phyloP scores from a whole-genome alignment of 768 basidiomycete species.

The Mycena rosella region DNA sequence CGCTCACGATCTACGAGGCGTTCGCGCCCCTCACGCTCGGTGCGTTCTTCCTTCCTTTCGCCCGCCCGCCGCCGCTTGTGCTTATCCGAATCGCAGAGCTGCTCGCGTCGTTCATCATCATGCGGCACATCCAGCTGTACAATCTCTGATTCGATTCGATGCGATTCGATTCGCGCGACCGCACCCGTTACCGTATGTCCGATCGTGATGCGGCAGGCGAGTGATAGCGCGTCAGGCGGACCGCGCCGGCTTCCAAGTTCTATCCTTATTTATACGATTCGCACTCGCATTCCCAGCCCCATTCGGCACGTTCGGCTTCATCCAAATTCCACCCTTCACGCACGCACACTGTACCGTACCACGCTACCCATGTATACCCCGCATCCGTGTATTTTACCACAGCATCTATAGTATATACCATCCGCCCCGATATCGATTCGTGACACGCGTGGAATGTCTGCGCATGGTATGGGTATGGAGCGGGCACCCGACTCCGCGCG shows the following conservation, averaged over 20 bases:
- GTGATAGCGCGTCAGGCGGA: slow-evolving; percentile 26
- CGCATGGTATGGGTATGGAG: too few species aligned
- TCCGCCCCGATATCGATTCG: too few species aligned
- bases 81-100: too few species aligned
- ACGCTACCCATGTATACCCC: slow-evolving; percentile 11
- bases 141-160: slow-evolving; percentile 55
- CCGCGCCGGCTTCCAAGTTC: background rate
- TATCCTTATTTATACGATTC: slow-evolving; percentile 17
- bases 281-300: background rate
- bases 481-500: too few species aligned
- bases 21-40: slow-evolving; percentile 67
- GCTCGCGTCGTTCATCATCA: slow-evolving; percentile 69
- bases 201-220: slow-evolving; percentile 11
- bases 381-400: slow-evolving; percentile 32
- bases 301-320: slow-evolving; percentile 20
- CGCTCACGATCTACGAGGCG: slow-evolving; percentile 68
- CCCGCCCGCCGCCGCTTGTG: too few species aligned
- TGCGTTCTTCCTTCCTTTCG: slow-evolving; percentile 47
- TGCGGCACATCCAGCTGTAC: slow-evolving; percentile 71
- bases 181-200: too few species aligned
- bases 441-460: too few species aligned
- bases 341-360: slow-evolving; percentile 12
- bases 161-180: too few species aligned
- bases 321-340: too few species aligned
- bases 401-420: too few species aligned